These are phyloP conservation scores for Canna indica DNA, from an alignment of 176 grass and related monocot species.

Conservation along the genomic window DNA sequence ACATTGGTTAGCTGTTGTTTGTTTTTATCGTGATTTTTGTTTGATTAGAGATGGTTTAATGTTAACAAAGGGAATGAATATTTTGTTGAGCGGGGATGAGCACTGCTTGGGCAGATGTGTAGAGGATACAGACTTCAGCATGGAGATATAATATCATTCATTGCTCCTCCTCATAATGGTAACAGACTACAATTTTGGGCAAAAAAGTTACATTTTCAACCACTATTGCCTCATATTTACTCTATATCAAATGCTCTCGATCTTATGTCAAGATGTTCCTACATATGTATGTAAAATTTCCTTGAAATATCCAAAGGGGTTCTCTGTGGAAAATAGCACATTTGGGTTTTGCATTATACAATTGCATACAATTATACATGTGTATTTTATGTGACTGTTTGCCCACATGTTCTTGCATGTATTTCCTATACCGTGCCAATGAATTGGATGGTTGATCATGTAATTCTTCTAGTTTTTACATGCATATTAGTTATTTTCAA, in stretches of 20 bases:
- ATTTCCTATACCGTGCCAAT: background rate
- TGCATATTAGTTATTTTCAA: background rate
- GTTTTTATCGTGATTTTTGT: constrained; percentile 6
- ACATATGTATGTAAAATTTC: background rate
- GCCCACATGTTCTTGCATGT: background rate
- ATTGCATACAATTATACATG: background rate
- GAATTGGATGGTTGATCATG: background rate
- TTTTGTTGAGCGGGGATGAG: constrained; percentile 63
- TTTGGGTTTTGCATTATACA: background rate
- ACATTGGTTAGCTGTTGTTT: background rate
- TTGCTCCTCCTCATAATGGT: constrained; percentile 49
- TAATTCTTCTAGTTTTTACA: background rate
- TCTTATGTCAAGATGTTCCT: background rate
- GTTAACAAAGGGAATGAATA: constrained; percentile 55
- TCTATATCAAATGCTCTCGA: background rate
- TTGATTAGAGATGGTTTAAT: constrained; percentile 18
- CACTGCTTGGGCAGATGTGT: constrained; percentile 54
- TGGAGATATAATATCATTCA: constrained; percentile 75
- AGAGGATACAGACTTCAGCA: constrained; percentile 57
- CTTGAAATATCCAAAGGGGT: background rate
- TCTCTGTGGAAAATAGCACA: background rate
- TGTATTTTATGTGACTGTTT: background rate
- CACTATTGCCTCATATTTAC: background rate
- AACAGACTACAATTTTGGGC: background rate
- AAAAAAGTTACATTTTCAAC: constrained; percentile 6